These are phyloP conservation scores for Ophiostoma fasciatum DNA, from an alignment of 2,329 filamentous ascomycete genomes.

Conservation along the genomic window DNA sequence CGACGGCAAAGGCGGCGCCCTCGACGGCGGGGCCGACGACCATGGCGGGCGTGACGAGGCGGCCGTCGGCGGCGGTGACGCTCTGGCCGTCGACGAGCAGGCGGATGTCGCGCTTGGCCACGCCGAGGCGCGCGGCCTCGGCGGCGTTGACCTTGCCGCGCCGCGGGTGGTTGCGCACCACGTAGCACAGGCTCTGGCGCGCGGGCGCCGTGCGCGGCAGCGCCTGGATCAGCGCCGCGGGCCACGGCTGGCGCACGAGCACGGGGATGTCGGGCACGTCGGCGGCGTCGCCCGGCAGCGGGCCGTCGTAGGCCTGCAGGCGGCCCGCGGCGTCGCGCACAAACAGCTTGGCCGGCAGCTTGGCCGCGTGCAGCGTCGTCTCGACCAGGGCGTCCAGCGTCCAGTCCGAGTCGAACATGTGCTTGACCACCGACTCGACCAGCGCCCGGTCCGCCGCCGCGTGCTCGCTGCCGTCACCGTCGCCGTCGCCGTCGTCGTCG, in stretches of 20 bases:
- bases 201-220: slow-evolving; percentile 57
- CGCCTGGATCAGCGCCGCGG: slow-evolving; percentile 44
- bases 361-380: slow-evolving; percentile 49
- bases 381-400: slow-evolving; percentile 53
- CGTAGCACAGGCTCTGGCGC: slow-evolving; percentile 64
- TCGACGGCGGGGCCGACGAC: slow-evolving; percentile 54
- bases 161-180: slow-evolving; percentile 60
- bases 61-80: slow-evolving; percentile 49
- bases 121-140: slow-evolving; percentile 48
- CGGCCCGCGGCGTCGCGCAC: slow-evolving; percentile 48
- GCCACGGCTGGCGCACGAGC: slow-evolving; percentile 64
- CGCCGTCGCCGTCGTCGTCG: slow-evolving; percentile 12
- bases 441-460: slow-evolving; percentile 27
- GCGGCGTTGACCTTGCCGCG: slow-evolving; percentile 66
- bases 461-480: neutral
- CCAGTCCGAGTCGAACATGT: slow-evolving; percentile 74
- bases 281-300: slow-evolving; percentile 36
- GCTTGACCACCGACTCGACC: slow-evolving; percentile 47
- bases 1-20: slow-evolving; percentile 61
- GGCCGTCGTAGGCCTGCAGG: slow-evolving; percentile 56
- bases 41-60: slow-evolving; percentile 68
- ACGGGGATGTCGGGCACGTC: slow-evolving; percentile 51
- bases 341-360: slow-evolving; percentile 56
- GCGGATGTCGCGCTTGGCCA: slow-evolving; percentile 43
- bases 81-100: slow-evolving; percentile 46